phyloP scores from a whole-genome alignment of 345 rosid species.

The rapeseed (Brassica napus) region Da-Ae NC_063448.1:56343001-56343500 shows the following conservation, averaged over 20 bases:
- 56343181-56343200: conserved; percentile 50
- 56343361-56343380: conserved; percentile 42
- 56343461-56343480: conserved; percentile 43
- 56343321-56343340: conserved; percentile 56
- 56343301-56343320: conserved; percentile 29
- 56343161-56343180: too few relatives aligned
- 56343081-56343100: conserved; percentile 8
- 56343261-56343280: conserved; percentile 50
- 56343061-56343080: conserved; percentile 18
- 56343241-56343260: conserved; percentile 58
- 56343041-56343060: neutral
- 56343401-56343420: conserved; percentile 60
- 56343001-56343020: neutral
- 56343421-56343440: conserved; percentile 40
- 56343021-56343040: neutral
- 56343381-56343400: conserved; percentile 51
- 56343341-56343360: conserved; percentile 62
- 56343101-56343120: neutral
- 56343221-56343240: conserved; percentile 52
- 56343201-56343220: conserved; percentile 51
- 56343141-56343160: too few relatives aligned
- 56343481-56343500: conserved; percentile 59
- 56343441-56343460: conserved; percentile 53
- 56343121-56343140: neutral
- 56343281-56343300: conserved; percentile 7